These are phyloP conservation scores for Vaccinium myrtillus DNA, from an alignment of 148 eudicot species.

Conservation along the genomic window DNA sequence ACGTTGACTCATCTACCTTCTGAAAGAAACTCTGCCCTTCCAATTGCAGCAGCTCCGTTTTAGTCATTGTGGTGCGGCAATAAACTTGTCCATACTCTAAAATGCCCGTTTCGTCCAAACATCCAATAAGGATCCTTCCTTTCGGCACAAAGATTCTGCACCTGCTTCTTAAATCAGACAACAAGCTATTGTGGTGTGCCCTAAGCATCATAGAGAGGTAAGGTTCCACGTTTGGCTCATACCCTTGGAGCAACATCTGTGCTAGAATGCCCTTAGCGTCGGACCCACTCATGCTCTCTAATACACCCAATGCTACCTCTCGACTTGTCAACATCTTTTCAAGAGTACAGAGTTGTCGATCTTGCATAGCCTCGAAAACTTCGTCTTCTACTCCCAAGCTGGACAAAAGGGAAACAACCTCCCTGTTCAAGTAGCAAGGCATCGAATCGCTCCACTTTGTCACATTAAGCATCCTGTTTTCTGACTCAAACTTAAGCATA, in stretches of 20 bases:
- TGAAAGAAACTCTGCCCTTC: constrained; percentile 46
- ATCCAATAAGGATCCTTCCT: constrained; percentile 81
- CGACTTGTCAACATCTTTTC: constrained; percentile 56
- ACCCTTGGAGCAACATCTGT: constrained; percentile 75
- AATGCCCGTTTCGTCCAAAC: constrained; percentile 83
- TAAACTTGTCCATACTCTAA: constrained; percentile 85
- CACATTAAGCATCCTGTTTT: constrained; percentile 85
- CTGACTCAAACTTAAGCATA: constrained; percentile 93
- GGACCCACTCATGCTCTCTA: constrained; percentile 59
- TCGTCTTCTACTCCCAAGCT: constrained; percentile 77
- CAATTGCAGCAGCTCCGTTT: constrained; percentile 48
- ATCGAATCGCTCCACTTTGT: constrained; percentile 76
- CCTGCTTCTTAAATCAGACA: constrained; percentile 71
- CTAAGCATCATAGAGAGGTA: constrained; percentile 87
- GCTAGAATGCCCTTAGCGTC: constrained; percentile 51
- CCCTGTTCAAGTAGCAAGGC: constrained; percentile 91
- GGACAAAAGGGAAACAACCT: constrained; percentile 75
- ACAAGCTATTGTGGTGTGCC: constrained; percentile 63
- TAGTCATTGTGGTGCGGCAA: constrained; percentile 66
- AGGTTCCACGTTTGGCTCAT: constrained; percentile 75
- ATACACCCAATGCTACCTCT: constrained; percentile 61
- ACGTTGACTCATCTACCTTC: constrained; percentile 63
- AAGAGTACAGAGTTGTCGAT: constrained; percentile 60
- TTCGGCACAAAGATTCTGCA: constrained; percentile 81
- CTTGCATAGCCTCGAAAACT: constrained; percentile 55